Evolutionary conservation across 768 basidiomycete species (phyloP).

Genomic region (Suillus bovinus): DNA sequence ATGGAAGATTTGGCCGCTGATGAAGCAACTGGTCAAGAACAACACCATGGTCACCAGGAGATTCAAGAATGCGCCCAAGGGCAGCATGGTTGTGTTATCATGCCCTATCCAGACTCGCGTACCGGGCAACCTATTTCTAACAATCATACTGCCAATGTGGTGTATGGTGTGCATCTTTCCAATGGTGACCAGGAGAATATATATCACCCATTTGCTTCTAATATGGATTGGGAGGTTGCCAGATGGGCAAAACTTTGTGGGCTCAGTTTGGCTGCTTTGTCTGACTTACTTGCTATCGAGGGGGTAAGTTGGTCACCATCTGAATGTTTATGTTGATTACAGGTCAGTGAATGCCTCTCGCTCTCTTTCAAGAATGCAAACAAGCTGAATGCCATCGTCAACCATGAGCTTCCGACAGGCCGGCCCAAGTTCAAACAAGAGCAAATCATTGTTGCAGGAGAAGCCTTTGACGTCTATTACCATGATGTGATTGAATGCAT

Average conservation of each 20-base stretch:
- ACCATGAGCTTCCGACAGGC: constrained; percentile 25
- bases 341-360: constrained; percentile 27
- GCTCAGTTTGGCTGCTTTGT: constrained; percentile 36
- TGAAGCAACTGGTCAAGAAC: no score
- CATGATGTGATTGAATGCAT: constrained; percentile 40
- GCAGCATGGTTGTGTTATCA: no score
- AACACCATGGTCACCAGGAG: no score
- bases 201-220: constrained; percentile 35
- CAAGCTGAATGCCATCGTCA: constrained; percentile 37
- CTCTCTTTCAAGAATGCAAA: constrained; percentile 34
- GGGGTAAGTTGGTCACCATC: constrained; percentile 35
- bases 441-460: constrained; percentile 27
- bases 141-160: no score
- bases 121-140: no score
- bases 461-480: constrained; percentile 34
- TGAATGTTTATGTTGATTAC: not conserved
- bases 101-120: no score
- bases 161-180: no score
- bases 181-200: not conserved
- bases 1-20: no score
- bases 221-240: constrained; percentile 42
- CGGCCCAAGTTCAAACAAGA: constrained; percentile 30
- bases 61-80: no score
- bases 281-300: constrained; percentile 39
- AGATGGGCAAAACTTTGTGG: constrained; percentile 41